phyloP scores from a whole-genome alignment of 75 land plant genomes.

The Sequoia sempervirens region DNA sequence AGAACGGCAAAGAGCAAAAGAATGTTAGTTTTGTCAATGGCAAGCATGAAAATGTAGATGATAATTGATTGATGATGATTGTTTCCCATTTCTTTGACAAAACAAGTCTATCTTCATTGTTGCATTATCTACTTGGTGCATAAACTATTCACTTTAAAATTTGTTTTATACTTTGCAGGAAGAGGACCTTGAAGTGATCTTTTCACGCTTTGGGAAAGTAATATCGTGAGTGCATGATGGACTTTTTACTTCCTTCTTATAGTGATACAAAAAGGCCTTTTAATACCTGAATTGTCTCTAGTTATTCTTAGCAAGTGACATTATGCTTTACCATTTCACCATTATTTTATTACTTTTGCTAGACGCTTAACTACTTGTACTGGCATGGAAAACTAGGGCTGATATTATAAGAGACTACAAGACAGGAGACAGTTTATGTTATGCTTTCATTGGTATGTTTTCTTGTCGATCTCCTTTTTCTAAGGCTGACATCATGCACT shows the following conservation, averaged over 20 bases:
- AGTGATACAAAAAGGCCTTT: background rate
- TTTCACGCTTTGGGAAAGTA: slow-evolving; percentile 90
- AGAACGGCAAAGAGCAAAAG: background rate
- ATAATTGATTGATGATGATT: background rate
- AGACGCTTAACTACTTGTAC: background rate
- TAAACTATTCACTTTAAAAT: background rate
- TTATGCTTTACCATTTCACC: background rate
- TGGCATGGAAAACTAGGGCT: slow-evolving; percentile 46
- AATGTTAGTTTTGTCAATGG: background rate
- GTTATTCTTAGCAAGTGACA: background rate
- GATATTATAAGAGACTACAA: slow-evolving; percentile 93
- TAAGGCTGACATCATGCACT: background rate
- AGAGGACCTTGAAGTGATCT: slow-evolving; percentile 90
- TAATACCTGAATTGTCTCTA: background rate
- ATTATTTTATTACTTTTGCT: background rate
- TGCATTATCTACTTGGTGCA: slow-evolving; percentile 1
- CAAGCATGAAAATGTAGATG: background rate
- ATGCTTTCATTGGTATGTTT: slow-evolving; percentile 89
- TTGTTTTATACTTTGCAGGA: slow-evolving; percentile 49
- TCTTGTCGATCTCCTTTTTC: background rate
- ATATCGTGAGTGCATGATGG: slow-evolving; percentile 70
- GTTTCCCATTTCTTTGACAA: background rate
- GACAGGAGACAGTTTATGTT: slow-evolving; percentile 95
- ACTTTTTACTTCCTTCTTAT: background rate
- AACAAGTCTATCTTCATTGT: background rate